Conservation (phyloP, 306 rosid species). For the Castanea crenata region DNA sequence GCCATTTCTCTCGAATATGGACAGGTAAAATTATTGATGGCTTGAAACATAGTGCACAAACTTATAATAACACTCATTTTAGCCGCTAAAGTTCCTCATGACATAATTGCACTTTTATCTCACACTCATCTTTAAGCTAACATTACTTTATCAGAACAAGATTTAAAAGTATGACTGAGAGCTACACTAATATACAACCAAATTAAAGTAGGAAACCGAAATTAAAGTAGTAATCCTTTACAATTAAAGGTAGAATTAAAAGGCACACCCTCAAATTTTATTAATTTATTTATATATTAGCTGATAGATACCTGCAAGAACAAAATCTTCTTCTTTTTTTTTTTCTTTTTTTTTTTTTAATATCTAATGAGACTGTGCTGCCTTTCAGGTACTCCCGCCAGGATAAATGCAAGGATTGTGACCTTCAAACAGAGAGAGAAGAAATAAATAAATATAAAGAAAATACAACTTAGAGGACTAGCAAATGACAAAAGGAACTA, state of each 20-base stretch:
- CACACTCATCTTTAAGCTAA: neutral
- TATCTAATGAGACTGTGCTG: conserved; percentile 7
- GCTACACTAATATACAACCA: neutral
- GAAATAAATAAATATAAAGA: neutral
- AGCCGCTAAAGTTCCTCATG: neutral
- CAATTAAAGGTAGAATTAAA: neutral
- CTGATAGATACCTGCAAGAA: neutral
- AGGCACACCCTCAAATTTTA: neutral
- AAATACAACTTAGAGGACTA: neutral
- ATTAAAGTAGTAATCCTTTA: neutral
- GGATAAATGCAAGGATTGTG: conserved; percentile 69
- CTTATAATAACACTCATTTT: neutral
- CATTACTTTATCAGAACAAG: neutral
- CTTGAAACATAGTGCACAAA: neutral
- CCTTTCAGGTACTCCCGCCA: conserved; percentile 51
- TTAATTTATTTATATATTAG: neutral
- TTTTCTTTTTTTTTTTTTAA: too few species aligned
- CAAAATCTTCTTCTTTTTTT: neutral
- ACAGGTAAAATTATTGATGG: neutral
- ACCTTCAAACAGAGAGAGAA: conserved; percentile 45
- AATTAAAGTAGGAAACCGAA: neutral
- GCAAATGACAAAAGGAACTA: neutral
- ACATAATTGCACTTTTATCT: neutral
- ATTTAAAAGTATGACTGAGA: neutral
- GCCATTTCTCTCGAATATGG: neutral